Percentiles rank a stretch among this genome's conserved stretches.
phyloP scores from a whole-genome alignment of 768 basidiomycete genomes.

The Mycena capillaripes region DNA sequence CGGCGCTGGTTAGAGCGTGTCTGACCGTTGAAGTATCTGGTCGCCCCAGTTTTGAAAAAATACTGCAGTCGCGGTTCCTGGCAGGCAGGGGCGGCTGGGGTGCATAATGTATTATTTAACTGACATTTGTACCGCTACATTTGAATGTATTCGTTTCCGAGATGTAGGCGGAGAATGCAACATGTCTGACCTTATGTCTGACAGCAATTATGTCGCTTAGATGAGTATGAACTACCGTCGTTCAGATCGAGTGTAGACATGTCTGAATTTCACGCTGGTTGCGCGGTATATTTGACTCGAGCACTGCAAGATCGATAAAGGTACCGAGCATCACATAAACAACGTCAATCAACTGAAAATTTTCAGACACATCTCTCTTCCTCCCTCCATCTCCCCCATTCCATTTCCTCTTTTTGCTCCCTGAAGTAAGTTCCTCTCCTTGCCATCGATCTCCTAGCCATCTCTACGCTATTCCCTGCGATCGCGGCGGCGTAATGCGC shows the following conservation, averaged over 20 bases:
- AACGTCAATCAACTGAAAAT: constrained; percentile 61
- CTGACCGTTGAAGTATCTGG: constrained; percentile 82
- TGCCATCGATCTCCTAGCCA: neutral
- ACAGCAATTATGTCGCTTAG: no score
- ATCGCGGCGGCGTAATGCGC: neutral
- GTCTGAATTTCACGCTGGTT: no score
- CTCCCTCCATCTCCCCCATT: constrained; percentile 62
- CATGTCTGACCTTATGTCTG: neutral
- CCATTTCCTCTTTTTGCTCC: constrained; percentile 48
- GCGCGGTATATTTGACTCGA: no score
- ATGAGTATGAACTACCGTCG: no score
- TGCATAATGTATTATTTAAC: constrained; percentile 40
- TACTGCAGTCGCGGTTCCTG: constrained; percentile 86
- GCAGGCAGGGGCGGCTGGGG: constrained; percentile 84
- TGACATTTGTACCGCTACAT: constrained; percentile 22
- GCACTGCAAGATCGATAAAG: no score
- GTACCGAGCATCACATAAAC: no score
- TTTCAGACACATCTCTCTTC: constrained; percentile 52
- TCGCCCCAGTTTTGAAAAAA: constrained; percentile 89
- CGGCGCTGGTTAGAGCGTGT: constrained; percentile 87
- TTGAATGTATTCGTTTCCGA: constrained; percentile 25
- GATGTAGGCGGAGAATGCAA: no score
- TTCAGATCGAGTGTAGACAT: no score
- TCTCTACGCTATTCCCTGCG: neutral
- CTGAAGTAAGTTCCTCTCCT: constrained; percentile 52